Evolutionary conservation across 331 rosid genomes (phyloP).

Genomic region (Phaseolus coccineus): DNA sequence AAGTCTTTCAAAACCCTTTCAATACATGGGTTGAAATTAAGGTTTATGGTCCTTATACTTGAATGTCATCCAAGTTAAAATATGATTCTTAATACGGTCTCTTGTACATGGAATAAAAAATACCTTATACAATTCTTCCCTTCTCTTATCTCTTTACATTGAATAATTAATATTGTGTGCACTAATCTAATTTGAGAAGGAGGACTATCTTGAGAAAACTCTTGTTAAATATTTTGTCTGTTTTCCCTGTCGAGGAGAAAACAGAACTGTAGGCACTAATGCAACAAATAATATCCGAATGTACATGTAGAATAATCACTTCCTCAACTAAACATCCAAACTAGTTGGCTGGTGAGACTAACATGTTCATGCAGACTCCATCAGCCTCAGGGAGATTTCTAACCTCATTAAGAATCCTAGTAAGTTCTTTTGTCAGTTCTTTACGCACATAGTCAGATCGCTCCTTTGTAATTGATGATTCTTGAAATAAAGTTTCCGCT

Average conservation of each 20-base stretch:
- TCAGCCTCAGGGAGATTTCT: conserved; percentile 81
- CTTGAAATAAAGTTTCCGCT: conserved; percentile 73
- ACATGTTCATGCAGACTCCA: conserved; percentile 69
- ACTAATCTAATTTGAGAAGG: too few species aligned
- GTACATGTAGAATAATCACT: conserved; percentile 22
- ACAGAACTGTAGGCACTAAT: conserved; percentile 8
- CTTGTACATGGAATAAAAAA: too few species aligned
- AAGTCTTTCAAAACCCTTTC: too few species aligned
- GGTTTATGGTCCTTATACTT: too few species aligned
- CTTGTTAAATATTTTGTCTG: too few species aligned
- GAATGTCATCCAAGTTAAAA: too few species aligned
- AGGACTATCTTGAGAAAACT: too few species aligned
- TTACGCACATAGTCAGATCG: conserved; percentile 72
- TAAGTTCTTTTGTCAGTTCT: conserved; percentile 74
- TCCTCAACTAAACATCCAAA: conserved; percentile 36
- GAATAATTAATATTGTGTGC: too few species aligned
- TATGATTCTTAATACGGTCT: too few species aligned
- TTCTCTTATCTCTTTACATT: too few species aligned
- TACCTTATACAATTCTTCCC: too few species aligned
- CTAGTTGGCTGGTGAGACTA: conserved; percentile 67
- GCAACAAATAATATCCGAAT: conserved; percentile 28
- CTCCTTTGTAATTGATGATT: conserved; percentile 80
- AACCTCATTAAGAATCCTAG: conserved; percentile 79
- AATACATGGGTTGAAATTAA: too few species aligned
- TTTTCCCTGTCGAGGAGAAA: conserved; percentile 2